phyloP scores from a whole-genome alignment of 352 stramenopile genomes.

The Phytopythium boreale region DNA sequence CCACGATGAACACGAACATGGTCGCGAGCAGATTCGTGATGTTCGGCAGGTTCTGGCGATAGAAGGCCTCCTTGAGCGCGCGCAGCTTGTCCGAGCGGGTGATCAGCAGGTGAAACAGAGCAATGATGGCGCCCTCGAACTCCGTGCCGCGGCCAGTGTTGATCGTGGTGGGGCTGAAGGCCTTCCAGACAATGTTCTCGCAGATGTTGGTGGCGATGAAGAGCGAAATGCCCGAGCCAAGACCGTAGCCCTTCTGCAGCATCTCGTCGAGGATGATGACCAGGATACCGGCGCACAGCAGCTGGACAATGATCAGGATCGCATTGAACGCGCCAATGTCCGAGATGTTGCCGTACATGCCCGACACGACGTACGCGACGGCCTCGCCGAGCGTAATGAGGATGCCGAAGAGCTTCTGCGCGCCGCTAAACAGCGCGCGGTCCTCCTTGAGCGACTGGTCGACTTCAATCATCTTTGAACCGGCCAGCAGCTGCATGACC shows the following conservation, averaged over 20 bases:
- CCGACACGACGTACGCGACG: slow-evolving; percentile 98
- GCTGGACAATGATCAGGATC: slow-evolving; percentile 98
- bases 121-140: slow-evolving; percentile 99
- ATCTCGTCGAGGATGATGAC: slow-evolving; percentile 99
- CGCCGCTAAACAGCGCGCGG: slow-evolving; percentile 95
- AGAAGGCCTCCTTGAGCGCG: slow-evolving; percentile 98
- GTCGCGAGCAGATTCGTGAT: slow-evolving; percentile 99
- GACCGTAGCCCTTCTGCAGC: slow-evolving; percentile 99
- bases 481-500: slow-evolving; percentile 99
- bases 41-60: slow-evolving; percentile 99
- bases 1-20: slow-evolving; percentile 98
- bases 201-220: slow-evolving; percentile 99
- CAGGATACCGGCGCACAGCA: slow-evolving; percentile 98
- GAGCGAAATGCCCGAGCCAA: slow-evolving; percentile 98
- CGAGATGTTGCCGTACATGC: slow-evolving; percentile 99
- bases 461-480: slow-evolving; percentile 98
- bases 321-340: slow-evolving; percentile 98
- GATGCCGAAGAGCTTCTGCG: slow-evolving; percentile 99
- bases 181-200: slow-evolving; percentile 99
- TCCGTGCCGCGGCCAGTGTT: slow-evolving; percentile 99
- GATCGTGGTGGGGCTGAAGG: slow-evolving; percentile 99
- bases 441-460: slow-evolving; percentile 99
- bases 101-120: slow-evolving; percentile 98
- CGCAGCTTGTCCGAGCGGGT: slow-evolving; percentile 97
- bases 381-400: slow-evolving; percentile 98